Evolutionary conservation across 1,284 basidiomycete species (phyloP), one percentile per base, ranked within the genome.

Genomic region (Trichosporon ovoides): DNA sequence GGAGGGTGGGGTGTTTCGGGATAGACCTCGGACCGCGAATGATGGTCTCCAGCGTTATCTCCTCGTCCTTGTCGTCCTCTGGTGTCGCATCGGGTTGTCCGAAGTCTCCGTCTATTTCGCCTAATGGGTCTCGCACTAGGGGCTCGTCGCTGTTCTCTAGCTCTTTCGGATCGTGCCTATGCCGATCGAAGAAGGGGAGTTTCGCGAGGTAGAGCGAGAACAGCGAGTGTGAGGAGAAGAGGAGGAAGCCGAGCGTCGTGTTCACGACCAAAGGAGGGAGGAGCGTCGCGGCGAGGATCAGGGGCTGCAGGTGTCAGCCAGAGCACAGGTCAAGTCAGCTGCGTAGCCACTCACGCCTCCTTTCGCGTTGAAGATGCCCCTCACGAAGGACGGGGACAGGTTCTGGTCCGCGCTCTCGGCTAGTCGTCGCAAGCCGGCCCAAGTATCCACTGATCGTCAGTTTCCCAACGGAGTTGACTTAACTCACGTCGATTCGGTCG

Each of bases 161-260:
- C 7, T 49, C 53, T 10, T 24, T 24, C 12, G 57, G 28, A 31
- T 61, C 50, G 57, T 33, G 38, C 6, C 52, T 33, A 16, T 43
- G 40, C 12, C 66, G 64, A 11, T 71, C 69, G 55, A 77, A 77
- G 56, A 71, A 74, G 2, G 68, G 64, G 6, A 77, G 53, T 19
- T 66, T 66, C 3, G 75, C 73, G 7, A 77, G 62, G 3, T 61
- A 58, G 9, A 76, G 68, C 28, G 73, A 72, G 57, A 77, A 67
- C 52, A 74, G 65, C 12, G 74, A 73, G 53, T 77, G 76, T n/a
- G 71, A 71, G 2, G 73, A 74, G 66, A 77, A 77, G 20, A 77
- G 68, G 20, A 77, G 62, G 52, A 76, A 76, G 1, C 76, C 76
- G 12, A 77, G 70, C 0, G 72, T 70, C 9, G 76, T 69, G 57